Percentiles rank a stretch among this genome's conserved stretches.
phyloP scores from a whole-genome alignment of 2,329 filamentous ascomycete genomes.

The Beauveria varroae region DNA sequence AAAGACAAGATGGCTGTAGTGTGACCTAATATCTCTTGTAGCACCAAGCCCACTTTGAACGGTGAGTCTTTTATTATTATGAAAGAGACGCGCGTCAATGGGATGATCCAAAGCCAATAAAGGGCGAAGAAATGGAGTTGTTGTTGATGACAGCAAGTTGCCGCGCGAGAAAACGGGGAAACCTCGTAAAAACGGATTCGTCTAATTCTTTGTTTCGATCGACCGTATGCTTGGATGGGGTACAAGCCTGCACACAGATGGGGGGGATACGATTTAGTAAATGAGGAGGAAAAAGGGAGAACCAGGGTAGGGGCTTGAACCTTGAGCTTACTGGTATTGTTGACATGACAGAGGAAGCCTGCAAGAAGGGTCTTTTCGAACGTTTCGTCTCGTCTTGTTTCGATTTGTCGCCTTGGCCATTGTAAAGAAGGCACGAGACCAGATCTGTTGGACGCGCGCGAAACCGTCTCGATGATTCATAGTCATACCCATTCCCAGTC shows the following conservation, averaged over 20 bases:
- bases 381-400: no score
- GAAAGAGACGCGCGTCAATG: background rate
- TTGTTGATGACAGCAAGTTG: background rate
- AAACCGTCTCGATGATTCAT: no score
- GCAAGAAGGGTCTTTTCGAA: no score
- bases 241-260: background rate
- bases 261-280: background rate
- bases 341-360: no score
- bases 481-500: no score
- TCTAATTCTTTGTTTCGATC: background rate
- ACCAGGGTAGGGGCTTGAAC: background rate
- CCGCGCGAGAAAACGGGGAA: background rate
- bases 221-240: background rate
- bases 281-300: background rate
- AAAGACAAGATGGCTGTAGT: background rate
- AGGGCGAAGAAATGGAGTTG: background rate
- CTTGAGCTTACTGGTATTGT: no score
- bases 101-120: background rate
- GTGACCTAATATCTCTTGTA: no score
- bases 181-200: background rate
- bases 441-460: no score
- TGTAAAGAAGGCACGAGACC: no score
- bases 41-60: background rate
- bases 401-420: no score
- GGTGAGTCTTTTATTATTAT: background rate